Percentiles rank a stretch among this genome's conserved stretches.
These are phyloP conservation scores for Wickerhamiella nectarea DNA, from an alignment of 805 yeast genomes.

Conservation along the genomic window DNA sequence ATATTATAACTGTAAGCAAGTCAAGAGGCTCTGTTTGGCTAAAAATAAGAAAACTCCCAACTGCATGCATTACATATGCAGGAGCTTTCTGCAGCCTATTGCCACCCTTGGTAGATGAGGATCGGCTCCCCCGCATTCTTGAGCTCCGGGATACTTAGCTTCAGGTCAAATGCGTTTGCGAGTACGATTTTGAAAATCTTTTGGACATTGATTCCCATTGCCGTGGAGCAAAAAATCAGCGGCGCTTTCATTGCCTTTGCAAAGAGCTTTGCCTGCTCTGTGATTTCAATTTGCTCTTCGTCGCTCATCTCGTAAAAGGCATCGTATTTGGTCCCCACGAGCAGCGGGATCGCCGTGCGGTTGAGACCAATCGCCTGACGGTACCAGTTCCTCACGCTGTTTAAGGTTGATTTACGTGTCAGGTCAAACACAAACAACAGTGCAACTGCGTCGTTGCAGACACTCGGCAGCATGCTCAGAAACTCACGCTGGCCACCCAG, in stretches of 20 bases:
- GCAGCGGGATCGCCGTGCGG: constrained; percentile 76
- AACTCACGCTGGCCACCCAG: constrained; percentile 92
- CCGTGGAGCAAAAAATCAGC: constrained; percentile 77
- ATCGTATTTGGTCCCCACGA: constrained; percentile 91
- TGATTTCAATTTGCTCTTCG: constrained; percentile 72
- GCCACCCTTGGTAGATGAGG: constrained; percentile 42
- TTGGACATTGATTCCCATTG: constrained; percentile 84
- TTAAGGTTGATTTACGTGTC: constrained; percentile 71
- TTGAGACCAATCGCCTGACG: constrained; percentile 82
- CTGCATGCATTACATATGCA: no score
- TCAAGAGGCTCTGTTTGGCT: no score
- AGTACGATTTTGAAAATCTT: constrained; percentile 84
- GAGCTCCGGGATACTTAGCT: constrained; percentile 71
- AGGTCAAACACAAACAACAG: constrained; percentile 81
- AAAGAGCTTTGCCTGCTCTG: constrained; percentile 67
- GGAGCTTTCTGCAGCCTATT: no score
- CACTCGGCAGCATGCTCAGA: constrained; percentile 88
- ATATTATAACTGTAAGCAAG: no score
- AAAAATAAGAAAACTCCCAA: no score
- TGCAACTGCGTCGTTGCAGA: constrained; percentile 84
- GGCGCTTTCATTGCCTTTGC: constrained; percentile 82
- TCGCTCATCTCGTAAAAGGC: constrained; percentile 63
- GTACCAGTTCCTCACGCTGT: constrained; percentile 90
- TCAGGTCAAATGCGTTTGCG: constrained; percentile 80
- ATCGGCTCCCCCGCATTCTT: constrained; percentile 84